phyloP scores from a whole-genome alignment of 345 rosid species.

The Carallia pectinifolia region DNA sequence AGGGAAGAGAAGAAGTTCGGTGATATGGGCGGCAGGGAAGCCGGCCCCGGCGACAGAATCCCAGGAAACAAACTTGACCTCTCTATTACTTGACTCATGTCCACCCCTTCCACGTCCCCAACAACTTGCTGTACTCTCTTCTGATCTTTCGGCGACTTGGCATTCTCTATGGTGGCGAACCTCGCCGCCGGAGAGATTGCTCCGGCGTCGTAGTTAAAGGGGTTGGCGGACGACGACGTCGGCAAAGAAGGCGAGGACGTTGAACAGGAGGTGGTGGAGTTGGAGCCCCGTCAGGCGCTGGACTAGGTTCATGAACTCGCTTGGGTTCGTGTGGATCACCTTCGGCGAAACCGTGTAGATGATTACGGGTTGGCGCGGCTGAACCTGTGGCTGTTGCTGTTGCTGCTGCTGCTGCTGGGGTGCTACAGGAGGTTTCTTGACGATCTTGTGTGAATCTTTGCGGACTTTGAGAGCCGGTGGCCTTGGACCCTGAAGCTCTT shows the following conservation, averaged over 20 bases:
- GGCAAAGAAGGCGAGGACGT: neutral
- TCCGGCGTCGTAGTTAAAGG: slow-evolving; percentile 25
- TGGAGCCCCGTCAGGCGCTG: slow-evolving; percentile 87
- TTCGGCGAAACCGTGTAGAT: slow-evolving; percentile 86
- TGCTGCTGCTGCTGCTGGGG: slow-evolving; percentile 25
- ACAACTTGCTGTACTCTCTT: slow-evolving; percentile 15
- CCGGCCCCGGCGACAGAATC: slow-evolving; percentile 74
- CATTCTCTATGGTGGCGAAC: slow-evolving; percentile 60
- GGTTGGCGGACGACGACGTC: slow-evolving; percentile 14
- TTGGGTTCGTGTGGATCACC: slow-evolving; percentile 80
- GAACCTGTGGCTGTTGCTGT: slow-evolving; percentile 18
- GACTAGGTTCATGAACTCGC: slow-evolving; percentile 77
- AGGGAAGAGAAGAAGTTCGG: slow-evolving; percentile 61
- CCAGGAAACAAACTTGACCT: slow-evolving; percentile 49
- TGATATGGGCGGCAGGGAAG: slow-evolving; percentile 56
- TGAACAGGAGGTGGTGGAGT: slow-evolving; percentile 31
- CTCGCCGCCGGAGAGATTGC: slow-evolving; percentile 79
- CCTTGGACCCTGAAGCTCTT: slow-evolving; percentile 79
- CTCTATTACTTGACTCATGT: slow-evolving; percentile 32
- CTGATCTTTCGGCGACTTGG: slow-evolving; percentile 40
- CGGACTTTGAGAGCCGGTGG: slow-evolving; percentile 68
- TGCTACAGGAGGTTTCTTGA: slow-evolving; percentile 56
- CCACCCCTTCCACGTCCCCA: slow-evolving; percentile 43
- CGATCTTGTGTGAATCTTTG: slow-evolving; percentile 77
- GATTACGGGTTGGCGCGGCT: slow-evolving; percentile 62